These are phyloP conservation scores for Ganoderma multipileum DNA, from an alignment of 1,284 basidiomycete genomes.

Conservation along the genomic window DNA sequence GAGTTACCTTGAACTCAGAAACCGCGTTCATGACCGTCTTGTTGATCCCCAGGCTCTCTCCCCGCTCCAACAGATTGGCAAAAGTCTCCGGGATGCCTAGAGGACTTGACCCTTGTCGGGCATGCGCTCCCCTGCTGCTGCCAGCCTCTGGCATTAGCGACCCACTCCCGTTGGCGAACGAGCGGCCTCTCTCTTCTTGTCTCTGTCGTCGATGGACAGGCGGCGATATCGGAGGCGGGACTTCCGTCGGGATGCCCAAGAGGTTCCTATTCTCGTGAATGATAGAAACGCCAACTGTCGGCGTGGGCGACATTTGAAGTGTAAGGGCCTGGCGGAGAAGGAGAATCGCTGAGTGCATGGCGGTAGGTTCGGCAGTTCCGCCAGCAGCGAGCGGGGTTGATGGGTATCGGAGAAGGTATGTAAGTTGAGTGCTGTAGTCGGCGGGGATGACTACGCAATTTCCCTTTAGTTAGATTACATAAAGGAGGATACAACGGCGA, in stretches of 20 bases:
- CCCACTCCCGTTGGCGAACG: slow-evolving; percentile 24
- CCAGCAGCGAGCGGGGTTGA: slow-evolving; percentile 46
- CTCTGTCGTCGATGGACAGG: slow-evolving; percentile 46
- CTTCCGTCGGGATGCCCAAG: slow-evolving; percentile 73
- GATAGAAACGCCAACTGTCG: slow-evolving; percentile 76
- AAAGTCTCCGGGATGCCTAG: slow-evolving; percentile 72
- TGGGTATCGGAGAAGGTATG: slow-evolving; percentile 86
- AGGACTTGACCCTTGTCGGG: slow-evolving; percentile 51
- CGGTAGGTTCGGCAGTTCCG: slow-evolving; percentile 33
- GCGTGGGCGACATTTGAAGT: slow-evolving; percentile 76
- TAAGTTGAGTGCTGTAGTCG: slow-evolving; percentile 87
- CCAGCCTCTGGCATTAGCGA: slow-evolving; percentile 23
- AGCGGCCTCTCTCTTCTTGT: slow-evolving; percentile 39
- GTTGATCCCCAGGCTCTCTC: slow-evolving; percentile 82
- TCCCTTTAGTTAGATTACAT: slow-evolving; percentile 1
- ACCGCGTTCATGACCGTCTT: slow-evolving; percentile 81
- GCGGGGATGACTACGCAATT: slow-evolving; percentile 72
- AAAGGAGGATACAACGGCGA: neutral
- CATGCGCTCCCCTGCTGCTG: slow-evolving; percentile 34
- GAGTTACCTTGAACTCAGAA: slow-evolving; percentile 69
- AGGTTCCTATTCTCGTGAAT: slow-evolving; percentile 83
- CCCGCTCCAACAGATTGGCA: slow-evolving; percentile 74
- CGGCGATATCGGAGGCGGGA: slow-evolving; percentile 57
- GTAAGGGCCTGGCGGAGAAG: slow-evolving; percentile 84
- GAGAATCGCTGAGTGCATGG: slow-evolving; percentile 64